A percentile compares a stretch with the other conserved stretches of the same genome.
Conservation (phyloP, 139 green algal species). For the Picochlorum costavermella region DNA sequence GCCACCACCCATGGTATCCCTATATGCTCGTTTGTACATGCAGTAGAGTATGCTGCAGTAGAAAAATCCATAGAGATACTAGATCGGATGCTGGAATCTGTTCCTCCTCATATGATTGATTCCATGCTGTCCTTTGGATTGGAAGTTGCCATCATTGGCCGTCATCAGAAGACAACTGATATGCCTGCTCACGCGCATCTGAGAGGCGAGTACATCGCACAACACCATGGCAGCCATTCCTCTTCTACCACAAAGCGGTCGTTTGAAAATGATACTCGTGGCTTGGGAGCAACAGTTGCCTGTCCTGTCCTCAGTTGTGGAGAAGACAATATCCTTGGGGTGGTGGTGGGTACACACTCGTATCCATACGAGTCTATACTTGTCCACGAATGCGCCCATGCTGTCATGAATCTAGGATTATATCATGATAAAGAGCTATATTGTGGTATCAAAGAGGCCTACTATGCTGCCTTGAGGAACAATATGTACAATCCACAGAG, state of each 20-base stretch:
- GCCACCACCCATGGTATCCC: too few relatives aligned
- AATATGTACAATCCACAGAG: constrained; percentile 4
- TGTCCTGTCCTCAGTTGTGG: constrained; percentile 11
- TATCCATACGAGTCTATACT: constrained; percentile 57
- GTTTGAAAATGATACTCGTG: constrained; percentile 47
- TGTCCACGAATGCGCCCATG: constrained; percentile 61
- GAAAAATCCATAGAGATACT: too few relatives aligned
- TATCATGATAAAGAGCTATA: neutral
- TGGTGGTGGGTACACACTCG: constrained; percentile 20
- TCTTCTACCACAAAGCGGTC: constrained; percentile 7
- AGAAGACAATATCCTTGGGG: constrained; percentile 51
- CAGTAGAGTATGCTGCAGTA: too few relatives aligned
- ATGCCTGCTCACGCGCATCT: constrained; percentile 60
- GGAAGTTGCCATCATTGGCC: constrained; percentile 62
- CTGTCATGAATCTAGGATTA: neutral
- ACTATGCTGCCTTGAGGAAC: constrained; percentile 5
- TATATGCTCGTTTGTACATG: too few relatives aligned
- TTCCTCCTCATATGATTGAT: too few relatives aligned
- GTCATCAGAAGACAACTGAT: constrained; percentile 57
- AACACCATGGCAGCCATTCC: too few relatives aligned
- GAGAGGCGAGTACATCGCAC: too few relatives aligned
- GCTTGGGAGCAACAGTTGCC: constrained; percentile 47
- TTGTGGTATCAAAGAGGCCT: constrained; percentile 15
- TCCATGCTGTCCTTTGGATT: constrained; percentile 11
- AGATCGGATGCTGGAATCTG: too few relatives aligned